These are phyloP conservation scores for Penicillium steckii DNA, from an alignment of 495 filamentous ascomycete genomes.

Conservation along the genomic window DNA sequence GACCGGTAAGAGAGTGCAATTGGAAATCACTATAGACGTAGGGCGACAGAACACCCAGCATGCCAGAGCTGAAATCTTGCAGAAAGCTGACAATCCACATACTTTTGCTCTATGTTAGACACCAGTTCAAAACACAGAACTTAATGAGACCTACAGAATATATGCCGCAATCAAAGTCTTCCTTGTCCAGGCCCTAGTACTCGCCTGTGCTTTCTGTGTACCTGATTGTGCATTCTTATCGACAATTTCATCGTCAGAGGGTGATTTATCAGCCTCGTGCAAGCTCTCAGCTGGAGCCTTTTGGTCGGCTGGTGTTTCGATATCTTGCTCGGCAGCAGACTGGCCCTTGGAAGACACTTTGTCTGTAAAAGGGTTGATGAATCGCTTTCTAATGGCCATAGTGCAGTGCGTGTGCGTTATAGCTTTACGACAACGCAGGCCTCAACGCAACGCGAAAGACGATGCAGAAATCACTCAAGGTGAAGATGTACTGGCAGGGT, in stretches of 20 bases:
- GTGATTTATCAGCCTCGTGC: not conserved
- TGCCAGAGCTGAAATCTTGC: slow-evolving; percentile 3
- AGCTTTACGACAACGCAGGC: not conserved
- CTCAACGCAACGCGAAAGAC: not conserved
- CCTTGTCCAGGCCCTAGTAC: slow-evolving; percentile 24
- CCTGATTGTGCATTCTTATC: slow-evolving; percentile 8
- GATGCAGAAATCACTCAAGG: not conserved
- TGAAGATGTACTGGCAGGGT: no score
- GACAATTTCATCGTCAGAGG: not conserved
- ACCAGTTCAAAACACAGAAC: not conserved
- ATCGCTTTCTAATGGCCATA: slow-evolving; percentile 12
- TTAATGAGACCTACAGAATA: slow-evolving; percentile 12
- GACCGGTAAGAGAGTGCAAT: slow-evolving; percentile 30
- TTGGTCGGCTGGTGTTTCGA: not conserved
- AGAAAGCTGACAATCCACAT: slow-evolving; percentile 25
- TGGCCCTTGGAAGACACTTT: not conserved
- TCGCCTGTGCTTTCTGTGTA: slow-evolving; percentile 11
- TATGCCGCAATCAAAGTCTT: slow-evolving; percentile 23
- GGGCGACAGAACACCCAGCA: slow-evolving; percentile 13
- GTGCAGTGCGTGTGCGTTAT: no score
- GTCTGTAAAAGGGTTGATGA: slow-evolving; percentile 6
- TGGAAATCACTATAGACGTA: slow-evolving; percentile 32
- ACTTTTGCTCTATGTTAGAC: slow-evolving; percentile 5
- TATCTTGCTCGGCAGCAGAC: not conserved
- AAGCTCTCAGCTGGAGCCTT: not conserved